Conservation (phyloP, 192 early-diverging fungal species). For the Borealophlyctis nickersoniae region DNA sequence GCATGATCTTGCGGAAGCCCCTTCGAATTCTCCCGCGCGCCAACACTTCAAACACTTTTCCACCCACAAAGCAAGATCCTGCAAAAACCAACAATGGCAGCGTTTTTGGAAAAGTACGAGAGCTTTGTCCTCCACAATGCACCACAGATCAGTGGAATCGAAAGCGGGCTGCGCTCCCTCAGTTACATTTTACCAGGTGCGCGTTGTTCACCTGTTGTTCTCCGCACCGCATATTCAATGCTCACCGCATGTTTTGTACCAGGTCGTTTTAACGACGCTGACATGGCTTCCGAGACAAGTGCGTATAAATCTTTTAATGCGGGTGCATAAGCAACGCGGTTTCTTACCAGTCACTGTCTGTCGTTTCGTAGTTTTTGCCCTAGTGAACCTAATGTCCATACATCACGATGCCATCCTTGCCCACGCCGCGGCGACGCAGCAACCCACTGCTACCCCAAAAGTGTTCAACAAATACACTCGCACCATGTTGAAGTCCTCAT, state of each 20-base stretch:
- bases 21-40: no score
- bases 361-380: constrained; percentile 74
- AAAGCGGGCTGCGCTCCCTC: constrained; percentile 78
- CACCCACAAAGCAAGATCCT: no score
- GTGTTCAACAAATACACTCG: constrained; percentile 75
- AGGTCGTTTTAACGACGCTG: constrained; percentile 91
- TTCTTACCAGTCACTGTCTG: neutral
- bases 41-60: no score
- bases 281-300: constrained; percentile 84
- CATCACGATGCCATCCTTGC: constrained; percentile 85
- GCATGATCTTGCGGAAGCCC: no score
- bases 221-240: no score
- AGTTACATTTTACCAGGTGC: constrained; percentile 88
- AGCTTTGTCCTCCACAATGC: constrained; percentile 84
- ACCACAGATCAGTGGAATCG: constrained; percentile 81
- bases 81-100: no score
- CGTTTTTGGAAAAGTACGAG: constrained; percentile 71
- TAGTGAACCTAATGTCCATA: constrained; percentile 73
- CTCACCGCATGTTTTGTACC: no score
- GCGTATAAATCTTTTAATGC: constrained; percentile 16
- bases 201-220: no score
- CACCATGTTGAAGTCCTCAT: constrained; percentile 48
- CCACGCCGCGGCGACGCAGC: constrained; percentile 33
- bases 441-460: constrained; percentile 20
- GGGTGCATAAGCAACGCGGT: no score